A percentile compares a stretch with the other conserved stretches of the same genome.
phyloP scores from a whole-genome alignment of 371 early-diverging fungal genomes.

The Mycotypha africana region DNA sequence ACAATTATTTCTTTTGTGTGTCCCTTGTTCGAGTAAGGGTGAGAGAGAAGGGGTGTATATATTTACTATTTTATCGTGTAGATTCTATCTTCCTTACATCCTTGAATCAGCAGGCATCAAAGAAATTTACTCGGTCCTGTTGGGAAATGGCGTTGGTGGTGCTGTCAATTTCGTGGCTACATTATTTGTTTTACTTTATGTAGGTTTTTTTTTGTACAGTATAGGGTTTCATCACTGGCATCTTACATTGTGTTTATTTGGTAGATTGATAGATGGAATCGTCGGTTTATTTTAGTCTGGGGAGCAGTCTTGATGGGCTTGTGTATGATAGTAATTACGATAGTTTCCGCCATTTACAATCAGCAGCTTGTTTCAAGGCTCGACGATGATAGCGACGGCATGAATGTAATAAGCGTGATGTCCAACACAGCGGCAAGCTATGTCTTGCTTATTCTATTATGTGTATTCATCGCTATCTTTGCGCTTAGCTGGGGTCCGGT shows the following conservation, averaged over 20 bases:
- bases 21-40: no score
- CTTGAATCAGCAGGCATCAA: conserved; percentile 60
- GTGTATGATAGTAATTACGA: conserved; percentile 36
- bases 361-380: conserved; percentile 1
- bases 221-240: not conserved
- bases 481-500: conserved; percentile 84
- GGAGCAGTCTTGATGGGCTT: conserved; percentile 40
- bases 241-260: not conserved
- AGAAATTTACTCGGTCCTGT: conserved; percentile 40
- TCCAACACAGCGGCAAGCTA: conserved; percentile 25
- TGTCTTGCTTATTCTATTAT: conserved; percentile 51
- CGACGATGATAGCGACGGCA: conserved; percentile 21
- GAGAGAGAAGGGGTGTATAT: not conserved
- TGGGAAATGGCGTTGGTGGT: conserved; percentile 65
- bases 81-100: conserved; percentile 60
- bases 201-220: no score
- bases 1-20: not conserved
- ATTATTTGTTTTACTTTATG: conserved; percentile 65
- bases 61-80: conserved; percentile 1
- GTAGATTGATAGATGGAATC: conserved; percentile 61
- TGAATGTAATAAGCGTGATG: conserved; percentile 24
- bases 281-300: conserved; percentile 43
- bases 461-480: conserved; percentile 64
- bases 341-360: conserved; percentile 40
- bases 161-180: conserved; percentile 61